Conservation (phyloP, 2,329 filamentous ascomycete genomes). For the Fusarium sp. region DNA sequence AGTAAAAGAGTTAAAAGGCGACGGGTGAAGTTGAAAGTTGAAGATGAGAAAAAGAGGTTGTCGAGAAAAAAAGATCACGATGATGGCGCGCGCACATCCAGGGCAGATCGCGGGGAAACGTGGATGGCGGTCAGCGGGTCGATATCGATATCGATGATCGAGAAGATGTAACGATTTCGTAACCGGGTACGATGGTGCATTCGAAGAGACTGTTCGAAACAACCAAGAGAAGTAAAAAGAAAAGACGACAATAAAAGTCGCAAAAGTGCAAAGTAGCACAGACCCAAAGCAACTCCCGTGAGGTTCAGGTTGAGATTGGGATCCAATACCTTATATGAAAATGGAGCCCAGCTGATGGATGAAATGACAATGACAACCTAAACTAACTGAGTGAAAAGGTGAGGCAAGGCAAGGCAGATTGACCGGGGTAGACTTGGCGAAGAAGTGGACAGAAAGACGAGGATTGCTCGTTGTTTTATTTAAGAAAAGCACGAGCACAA, state of each 20-base stretch:
- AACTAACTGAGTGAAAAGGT: conserved; percentile 1
- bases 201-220: neutral
- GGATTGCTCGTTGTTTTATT: neutral
- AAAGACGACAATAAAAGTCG: conserved; percentile 12
- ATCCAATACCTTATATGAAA: conserved; percentile 28
- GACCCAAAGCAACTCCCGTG: conserved; percentile 17
- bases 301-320: conserved; percentile 27
- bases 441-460: conserved; percentile 35
- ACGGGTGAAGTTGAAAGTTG: neutral
- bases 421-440: conserved; percentile 31
- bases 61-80: conserved; percentile 8
- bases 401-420: conserved; percentile 17
- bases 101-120: conserved; percentile 36
- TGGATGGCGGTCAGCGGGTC: conserved; percentile 38
- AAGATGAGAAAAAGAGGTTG: conserved; percentile 7
- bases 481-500: conserved; percentile 9
- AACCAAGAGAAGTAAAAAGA: neutral
- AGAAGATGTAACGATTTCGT: conserved; percentile 17
- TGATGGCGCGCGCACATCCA: conserved; percentile 37
- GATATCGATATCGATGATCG: conserved; percentile 27
- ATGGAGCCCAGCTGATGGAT: conserved; percentile 40
- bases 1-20: conserved; percentile 4
- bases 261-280: conserved; percentile 10
- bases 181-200: conserved; percentile 35
- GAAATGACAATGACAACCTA: conserved; percentile 26